Percentiles rank a stretch among this genome's conserved stretches.
Evolutionary conservation across 768 basidiomycete species (phyloP).

Genomic region (Boletus pseudopeckii): DNA sequence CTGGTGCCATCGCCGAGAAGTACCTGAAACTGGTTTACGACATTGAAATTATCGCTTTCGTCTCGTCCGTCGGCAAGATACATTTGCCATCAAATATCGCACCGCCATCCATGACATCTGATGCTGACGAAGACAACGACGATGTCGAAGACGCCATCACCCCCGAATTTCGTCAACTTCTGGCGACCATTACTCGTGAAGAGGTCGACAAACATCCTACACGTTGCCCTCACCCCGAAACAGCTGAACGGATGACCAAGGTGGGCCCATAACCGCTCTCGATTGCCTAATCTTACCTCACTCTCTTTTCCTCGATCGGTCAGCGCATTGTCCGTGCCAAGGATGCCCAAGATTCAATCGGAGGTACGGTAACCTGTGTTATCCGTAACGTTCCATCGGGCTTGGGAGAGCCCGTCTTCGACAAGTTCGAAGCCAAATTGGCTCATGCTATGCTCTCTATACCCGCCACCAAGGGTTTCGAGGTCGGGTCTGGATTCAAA

Average conservation of each 20-base stretch:
- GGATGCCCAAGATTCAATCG: conserved; percentile 88
- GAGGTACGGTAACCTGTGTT: conserved; percentile 97
- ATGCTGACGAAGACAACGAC: conserved; percentile 55
- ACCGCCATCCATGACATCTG: conserved; percentile 38
- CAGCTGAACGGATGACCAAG: conserved; percentile 87
- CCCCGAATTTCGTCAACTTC: conserved; percentile 76
- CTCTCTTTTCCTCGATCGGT: conserved; percentile 3
- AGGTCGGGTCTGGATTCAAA: conserved; percentile 94
- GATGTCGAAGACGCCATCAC: conserved; percentile 72
- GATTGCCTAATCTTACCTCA: conserved; percentile 36
- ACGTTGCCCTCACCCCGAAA: conserved; percentile 87
- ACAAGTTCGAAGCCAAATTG: conserved; percentile 95
- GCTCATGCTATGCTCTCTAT: conserved; percentile 99
- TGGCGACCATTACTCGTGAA: conserved; percentile 76
- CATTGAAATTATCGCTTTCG: conserved; percentile 95
- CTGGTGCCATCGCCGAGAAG: conserved; percentile 96
- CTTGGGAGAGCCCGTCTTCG: conserved; percentile 95
- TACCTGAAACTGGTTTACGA: conserved; percentile 86
- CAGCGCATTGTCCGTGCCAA: conserved; percentile 95
- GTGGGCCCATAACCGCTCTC: conserved; percentile 36
- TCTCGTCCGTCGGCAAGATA: conserved; percentile 93
- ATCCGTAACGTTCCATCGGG: conserved; percentile 88
- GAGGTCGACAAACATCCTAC: conserved; percentile 86
- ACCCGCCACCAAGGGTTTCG: conserved; percentile 97
- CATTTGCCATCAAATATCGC: conserved; percentile 59